A percentile compares a stretch with the other conserved stretches of the same genome.
These are phyloP conservation scores for Lentinula aciculospora DNA, from an alignment of 768 basidiomycete species.

Conservation along the genomic window DNA sequence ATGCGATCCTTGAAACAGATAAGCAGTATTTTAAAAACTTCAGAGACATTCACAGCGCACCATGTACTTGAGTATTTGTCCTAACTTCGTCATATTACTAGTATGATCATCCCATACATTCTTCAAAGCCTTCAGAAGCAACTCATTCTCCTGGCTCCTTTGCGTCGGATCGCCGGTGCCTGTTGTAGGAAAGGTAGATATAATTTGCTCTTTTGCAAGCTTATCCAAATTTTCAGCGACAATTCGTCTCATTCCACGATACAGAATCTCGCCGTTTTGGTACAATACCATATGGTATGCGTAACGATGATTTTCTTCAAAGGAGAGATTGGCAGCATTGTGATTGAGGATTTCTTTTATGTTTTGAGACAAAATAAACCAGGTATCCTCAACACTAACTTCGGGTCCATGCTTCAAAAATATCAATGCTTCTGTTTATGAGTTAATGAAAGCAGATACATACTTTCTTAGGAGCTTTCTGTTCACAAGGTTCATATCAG, in stretches of 20 bases:
- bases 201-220: constrained; percentile 69
- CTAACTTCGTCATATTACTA: constrained; percentile 81
- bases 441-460: not conserved
- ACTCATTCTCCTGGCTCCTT: constrained; percentile 77
- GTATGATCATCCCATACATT: constrained; percentile 93
- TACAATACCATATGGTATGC: constrained; percentile 92
- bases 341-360: constrained; percentile 94
- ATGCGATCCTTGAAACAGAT: constrained; percentile 71
- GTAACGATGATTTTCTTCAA: constrained; percentile 91
- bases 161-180: constrained; percentile 61
- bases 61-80: constrained; percentile 95
- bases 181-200: constrained; percentile 77
- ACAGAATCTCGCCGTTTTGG: constrained; percentile 79
- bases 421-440: not conserved
- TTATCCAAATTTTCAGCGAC: constrained; percentile 78
- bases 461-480: constrained; percentile 13
- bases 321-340: constrained; percentile 83
- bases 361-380: constrained; percentile 74
- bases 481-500: not conserved
- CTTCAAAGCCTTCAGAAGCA: constrained; percentile 75
- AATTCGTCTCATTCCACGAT: constrained; percentile 76
- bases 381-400: constrained; percentile 78
- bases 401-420: constrained; percentile 64
- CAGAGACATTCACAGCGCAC: constrained; percentile 35
- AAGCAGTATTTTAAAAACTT: constrained; percentile 8